These are phyloP conservation scores for Saitoella complicata DNA, from an alignment of 805 yeast genomes.

Conservation along the genomic window DNA sequence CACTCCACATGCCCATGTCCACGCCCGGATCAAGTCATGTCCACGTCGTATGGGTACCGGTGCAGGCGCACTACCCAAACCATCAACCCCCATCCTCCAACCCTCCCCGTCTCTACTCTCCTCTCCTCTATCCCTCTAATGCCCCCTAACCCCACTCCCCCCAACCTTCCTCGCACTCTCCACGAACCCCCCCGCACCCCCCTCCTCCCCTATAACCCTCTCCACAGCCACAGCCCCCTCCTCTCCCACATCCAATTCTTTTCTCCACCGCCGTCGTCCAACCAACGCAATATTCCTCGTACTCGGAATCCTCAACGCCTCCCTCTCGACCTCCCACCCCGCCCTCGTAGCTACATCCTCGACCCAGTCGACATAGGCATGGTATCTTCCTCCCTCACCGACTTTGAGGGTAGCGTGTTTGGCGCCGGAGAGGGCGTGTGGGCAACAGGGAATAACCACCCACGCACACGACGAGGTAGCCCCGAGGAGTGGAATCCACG, in stretches of 20 bases:
- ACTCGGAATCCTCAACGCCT: constrained; percentile 82
- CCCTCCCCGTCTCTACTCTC: too few relatives aligned
- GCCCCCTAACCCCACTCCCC: too few relatives aligned
- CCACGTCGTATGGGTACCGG: too few relatives aligned
- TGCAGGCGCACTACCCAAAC: too few relatives aligned
- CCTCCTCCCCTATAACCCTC: constrained; percentile 8
- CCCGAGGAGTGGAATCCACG: constrained; percentile 84
- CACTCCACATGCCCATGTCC: too few relatives aligned
- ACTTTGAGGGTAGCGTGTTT: constrained; percentile 25
- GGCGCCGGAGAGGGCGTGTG: constrained; percentile 70
- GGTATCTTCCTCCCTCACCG: constrained; percentile 14
- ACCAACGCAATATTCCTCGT: constrained; percentile 85
- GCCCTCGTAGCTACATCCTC: constrained; percentile 69
- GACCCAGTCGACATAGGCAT: constrained; percentile 67
- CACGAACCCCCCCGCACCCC: constrained; percentile 18
- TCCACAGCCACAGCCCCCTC: too few relatives aligned
- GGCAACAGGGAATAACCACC: constrained; percentile 88
- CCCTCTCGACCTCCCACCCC: constrained; percentile 78
- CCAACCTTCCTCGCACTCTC: constrained; percentile 11
- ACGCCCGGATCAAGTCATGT: too few relatives aligned
- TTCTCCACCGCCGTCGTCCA: constrained; percentile 27
- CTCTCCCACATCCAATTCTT: too few relatives aligned
- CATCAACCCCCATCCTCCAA: too few relatives aligned
- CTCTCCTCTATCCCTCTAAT: too few relatives aligned
- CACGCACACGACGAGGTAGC: constrained; percentile 33